Percentiles rank a stretch among this genome's conserved stretches.
phyloP scores from a whole-genome alignment of 768 basidiomycete genomes.

The Russula brevipes region DNA sequence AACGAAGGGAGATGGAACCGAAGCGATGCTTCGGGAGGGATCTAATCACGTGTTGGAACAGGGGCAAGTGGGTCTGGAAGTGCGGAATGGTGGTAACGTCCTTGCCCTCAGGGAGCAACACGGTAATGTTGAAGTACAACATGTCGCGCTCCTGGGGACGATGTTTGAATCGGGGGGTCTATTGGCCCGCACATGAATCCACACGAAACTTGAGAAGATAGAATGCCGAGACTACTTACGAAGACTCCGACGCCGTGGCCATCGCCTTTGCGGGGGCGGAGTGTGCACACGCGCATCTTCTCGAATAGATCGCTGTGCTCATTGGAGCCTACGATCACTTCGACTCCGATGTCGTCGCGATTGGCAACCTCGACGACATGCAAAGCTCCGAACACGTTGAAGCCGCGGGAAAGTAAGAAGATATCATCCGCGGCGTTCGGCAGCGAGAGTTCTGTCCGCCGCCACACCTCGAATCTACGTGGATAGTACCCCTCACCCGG shows the following conservation, averaged over 20 bases:
- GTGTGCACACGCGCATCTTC: neutral
- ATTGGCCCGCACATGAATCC: neutral
- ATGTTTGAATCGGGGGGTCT: neutral
- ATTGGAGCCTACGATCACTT: constrained; percentile 4
- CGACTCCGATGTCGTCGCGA: constrained; percentile 20
- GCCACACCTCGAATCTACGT: neutral
- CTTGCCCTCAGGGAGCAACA: constrained; percentile 13
- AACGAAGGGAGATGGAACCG: constrained; percentile 3
- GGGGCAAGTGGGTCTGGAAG: constrained; percentile 14
- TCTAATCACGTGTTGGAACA: constrained; percentile 2
- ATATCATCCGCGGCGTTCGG: constrained; percentile 6
- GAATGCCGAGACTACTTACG: neutral
- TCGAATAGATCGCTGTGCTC: constrained; percentile 1
- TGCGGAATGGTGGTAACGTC: neutral
- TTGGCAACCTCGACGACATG: neutral
- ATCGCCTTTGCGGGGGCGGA: neutral
- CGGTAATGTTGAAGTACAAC: constrained; percentile 14
- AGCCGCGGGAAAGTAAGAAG: constrained; percentile 6
- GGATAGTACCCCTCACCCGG: neutral
- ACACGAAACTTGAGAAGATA: neutral
- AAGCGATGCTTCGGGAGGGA: constrained; percentile 10
- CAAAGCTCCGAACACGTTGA: neutral
- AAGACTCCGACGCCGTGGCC: constrained; percentile 17
- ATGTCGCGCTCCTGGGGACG: neutral
- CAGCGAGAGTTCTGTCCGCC: constrained; percentile 8